Conservation (phyloP, 148 eudicot genomes). For the Fallopia convolvulus region DNA sequence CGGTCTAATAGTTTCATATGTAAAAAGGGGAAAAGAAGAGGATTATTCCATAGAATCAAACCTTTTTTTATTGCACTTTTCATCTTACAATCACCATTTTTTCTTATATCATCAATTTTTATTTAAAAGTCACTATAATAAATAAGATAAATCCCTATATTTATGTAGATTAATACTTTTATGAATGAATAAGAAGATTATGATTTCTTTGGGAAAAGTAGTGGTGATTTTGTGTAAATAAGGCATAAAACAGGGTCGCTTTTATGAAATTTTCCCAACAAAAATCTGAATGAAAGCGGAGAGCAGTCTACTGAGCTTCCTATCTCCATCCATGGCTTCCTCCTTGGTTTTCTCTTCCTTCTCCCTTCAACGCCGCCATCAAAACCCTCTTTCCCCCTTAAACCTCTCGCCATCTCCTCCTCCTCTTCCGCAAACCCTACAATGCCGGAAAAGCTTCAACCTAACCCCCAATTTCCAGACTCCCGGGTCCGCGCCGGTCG, state of each 20-base stretch:
- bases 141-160: too few species aligned
- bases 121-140: too few species aligned
- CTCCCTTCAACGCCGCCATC: background rate
- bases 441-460: background rate
- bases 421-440: background rate
- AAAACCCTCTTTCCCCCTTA: background rate
- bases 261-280: background rate
- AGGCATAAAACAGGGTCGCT: background rate
- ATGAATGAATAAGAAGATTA: too few species aligned
- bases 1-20: too few species aligned
- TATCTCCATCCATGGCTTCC: background rate
- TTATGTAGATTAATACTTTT: too few species aligned
- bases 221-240: background rate
- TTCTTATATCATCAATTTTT: too few species aligned
- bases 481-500: background rate
- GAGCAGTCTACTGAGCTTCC: background rate
- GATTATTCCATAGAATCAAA: too few species aligned
- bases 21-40: too few species aligned
- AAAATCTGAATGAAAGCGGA: background rate
- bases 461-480: background rate
- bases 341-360: slow-evolving; percentile 6
- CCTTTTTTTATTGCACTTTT: too few species aligned
- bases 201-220: too few species aligned
- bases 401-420: background rate
- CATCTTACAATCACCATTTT: too few species aligned